phyloP scores from a whole-genome alignment of 805 yeast species.

The Wickerhamomyces canadensis region DNA sequence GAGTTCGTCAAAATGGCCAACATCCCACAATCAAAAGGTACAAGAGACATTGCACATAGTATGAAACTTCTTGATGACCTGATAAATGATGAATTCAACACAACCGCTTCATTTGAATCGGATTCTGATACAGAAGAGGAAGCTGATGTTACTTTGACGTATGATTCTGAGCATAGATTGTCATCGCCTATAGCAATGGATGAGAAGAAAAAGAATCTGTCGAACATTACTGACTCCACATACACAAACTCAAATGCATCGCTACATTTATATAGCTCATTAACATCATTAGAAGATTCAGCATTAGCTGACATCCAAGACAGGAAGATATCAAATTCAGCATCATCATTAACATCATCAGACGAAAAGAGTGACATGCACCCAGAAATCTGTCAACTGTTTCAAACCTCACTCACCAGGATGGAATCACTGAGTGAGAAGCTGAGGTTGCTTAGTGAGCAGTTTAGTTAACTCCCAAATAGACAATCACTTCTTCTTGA shows the following conservation, averaged over 20 bases:
- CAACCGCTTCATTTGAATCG: constrained; percentile 9
- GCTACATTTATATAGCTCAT: constrained; percentile 9
- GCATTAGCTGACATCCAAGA: background rate
- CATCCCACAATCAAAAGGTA: constrained; percentile 36
- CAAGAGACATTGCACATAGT: constrained; percentile 35
- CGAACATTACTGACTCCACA: constrained; percentile 21
- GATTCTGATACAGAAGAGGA: constrained; percentile 10
- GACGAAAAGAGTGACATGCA: constrained; percentile 23
- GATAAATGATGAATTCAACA: constrained; percentile 21
- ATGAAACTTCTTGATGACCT: constrained; percentile 30
- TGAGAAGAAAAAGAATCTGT: constrained; percentile 11
- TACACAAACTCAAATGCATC: constrained; percentile 21
- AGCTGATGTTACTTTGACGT: constrained; percentile 7
- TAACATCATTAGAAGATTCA: constrained; percentile 12
- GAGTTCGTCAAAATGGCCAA: constrained; percentile 16
- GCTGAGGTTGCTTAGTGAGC: constrained; percentile 16
- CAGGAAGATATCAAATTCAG: too few relatives aligned
- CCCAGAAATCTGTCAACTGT: constrained; percentile 46
- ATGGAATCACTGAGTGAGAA: constrained; percentile 30
- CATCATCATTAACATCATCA: background rate
- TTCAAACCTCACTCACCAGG: constrained; percentile 51
- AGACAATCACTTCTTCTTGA: background rate
- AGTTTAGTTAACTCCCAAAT: constrained; percentile 3
- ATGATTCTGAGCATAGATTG: constrained; percentile 10
- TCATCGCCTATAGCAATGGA: constrained; percentile 19